Conservation (phyloP, 2,329 filamentous ascomycete species). For the Trichoderma sp. region DNA sequence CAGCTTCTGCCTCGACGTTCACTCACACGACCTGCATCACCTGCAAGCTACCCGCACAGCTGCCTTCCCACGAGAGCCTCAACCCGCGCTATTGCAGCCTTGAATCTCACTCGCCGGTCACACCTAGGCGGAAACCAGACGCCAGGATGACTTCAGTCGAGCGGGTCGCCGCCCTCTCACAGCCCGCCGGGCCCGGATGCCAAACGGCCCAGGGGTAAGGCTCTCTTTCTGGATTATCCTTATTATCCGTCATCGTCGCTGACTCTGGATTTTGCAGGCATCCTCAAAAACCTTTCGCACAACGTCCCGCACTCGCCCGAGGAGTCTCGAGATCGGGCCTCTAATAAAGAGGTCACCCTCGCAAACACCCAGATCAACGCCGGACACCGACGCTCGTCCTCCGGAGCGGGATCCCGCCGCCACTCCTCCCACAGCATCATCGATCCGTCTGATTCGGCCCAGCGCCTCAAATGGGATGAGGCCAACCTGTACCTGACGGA, state of each 20-base stretch:
- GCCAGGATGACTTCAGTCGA: conserved; percentile 43
- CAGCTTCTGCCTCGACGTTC: neutral
- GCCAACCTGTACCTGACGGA: conserved; percentile 96
- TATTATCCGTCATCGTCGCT: neutral
- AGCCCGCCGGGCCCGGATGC: conserved; percentile 40
- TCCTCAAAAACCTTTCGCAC: conserved; percentile 80
- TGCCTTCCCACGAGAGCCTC: conserved; percentile 1
- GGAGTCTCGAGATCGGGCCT: conserved; percentile 34
- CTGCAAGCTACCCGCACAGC: conserved; percentile 2
- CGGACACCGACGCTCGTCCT: conserved; percentile 79
- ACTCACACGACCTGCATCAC: conserved; percentile 12
- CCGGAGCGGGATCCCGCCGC: conserved; percentile 66
- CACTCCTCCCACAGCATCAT: conserved; percentile 55
- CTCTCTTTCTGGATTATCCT: neutral
- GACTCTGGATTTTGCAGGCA: conserved; percentile 56
- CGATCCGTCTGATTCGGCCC: conserved; percentile 52
- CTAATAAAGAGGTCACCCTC: conserved; percentile 84
- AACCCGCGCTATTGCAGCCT: conserved; percentile 1
- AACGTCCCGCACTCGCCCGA: conserved; percentile 55
- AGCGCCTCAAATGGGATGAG: conserved; percentile 96
- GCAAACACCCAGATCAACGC: conserved; percentile 95
- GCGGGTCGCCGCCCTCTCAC: conserved; percentile 37
- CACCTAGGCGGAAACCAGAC: neutral
- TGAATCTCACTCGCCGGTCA: neutral
- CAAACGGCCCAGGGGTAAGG: conserved; percentile 46